Evolutionary conservation across 495 filamentous ascomycete species (phyloP), one percentile per base, ranked within the genome.

Genomic region (Hypoxylon rickii): DNA sequence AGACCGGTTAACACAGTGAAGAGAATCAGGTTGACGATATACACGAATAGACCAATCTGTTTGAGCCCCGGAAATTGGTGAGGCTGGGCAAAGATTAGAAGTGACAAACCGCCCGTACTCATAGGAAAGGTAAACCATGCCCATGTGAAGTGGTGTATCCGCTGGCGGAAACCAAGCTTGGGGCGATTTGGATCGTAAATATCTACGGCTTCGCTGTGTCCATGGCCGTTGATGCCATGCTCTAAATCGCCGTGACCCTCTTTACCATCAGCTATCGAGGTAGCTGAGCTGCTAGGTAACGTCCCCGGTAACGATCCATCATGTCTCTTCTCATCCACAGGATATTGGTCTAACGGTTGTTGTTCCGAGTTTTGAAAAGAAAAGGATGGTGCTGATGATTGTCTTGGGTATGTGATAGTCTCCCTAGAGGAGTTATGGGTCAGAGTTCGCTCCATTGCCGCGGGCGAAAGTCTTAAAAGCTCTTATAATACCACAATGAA

Each of bases 71-170:
- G 61, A 71, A 89, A 89, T 13, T 73, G 70, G 61, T 84, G 76
- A 8, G 86, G 86, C 11, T 82, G 79, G 38, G 73, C 73, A 43
- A 71, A 77, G 33, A 90, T 74, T 24, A 87, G 71, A 24, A 88
- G 73, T 12, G 86, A 81, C 5, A 89, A 67, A 10, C 85, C 85
- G 18, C 83, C 82, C 0, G 82, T 85, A 43, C 83, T 84, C 83
- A 88, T 88, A 12, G 68, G 64, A 21, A 83, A 62, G 10, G 83
- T 86, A 60, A 84, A 89, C 83, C 84, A 88, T 10, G 84, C 84
- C 80, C 83, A 87, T 13, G 85, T 88, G 63, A 87, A 86, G 56
- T 87, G 85, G 40, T 80, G 75, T 6, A 87, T 66, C 3, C 85
- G 73, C 37, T 80, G 69, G 7, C 70, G 64, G 26, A 80, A 8